Percentiles rank a stretch among this genome's conserved stretches.
Evolutionary conservation across 331 rosid genomes (phyloP).

Genomic region (Spiraea crenata): DNA sequence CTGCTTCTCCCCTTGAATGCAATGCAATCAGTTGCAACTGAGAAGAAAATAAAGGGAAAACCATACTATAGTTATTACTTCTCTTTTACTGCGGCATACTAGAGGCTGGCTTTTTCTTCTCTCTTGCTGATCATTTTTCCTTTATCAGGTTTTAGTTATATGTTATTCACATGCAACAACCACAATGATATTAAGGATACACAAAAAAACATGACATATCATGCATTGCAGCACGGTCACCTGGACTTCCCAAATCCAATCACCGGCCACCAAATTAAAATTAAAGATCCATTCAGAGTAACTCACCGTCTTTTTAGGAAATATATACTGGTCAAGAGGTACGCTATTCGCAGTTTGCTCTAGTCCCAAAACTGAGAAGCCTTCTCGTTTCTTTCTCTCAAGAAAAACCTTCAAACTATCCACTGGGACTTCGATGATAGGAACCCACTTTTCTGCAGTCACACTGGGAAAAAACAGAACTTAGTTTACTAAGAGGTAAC

Average conservation of each 20-base stretch:
- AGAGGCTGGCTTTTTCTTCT: not conserved
- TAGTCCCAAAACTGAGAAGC: constrained; percentile 90
- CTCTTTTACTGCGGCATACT: not conserved
- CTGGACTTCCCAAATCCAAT: not conserved
- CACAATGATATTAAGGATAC: not conserved
- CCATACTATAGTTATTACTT: not conserved
- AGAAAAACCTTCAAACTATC: constrained; percentile 72
- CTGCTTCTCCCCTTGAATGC: not conserved
- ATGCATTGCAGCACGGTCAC: not conserved
- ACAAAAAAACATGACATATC: not conserved
- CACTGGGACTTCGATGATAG: constrained; percentile 84
- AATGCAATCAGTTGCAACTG: not conserved
- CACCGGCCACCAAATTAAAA: not conserved
- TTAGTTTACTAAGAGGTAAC: not conserved
- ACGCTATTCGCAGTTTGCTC: constrained; percentile 97
- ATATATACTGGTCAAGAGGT: constrained; percentile 70
- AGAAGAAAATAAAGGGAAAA: no score
- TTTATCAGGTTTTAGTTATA: not conserved
- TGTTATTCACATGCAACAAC: not conserved
- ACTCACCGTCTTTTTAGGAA: constrained; percentile 75
- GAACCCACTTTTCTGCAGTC: constrained; percentile 99
- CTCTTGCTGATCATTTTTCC: not conserved
- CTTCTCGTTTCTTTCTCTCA: constrained; percentile 84
- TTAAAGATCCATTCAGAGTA: not conserved
- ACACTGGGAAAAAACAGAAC: constrained; percentile 61